These are phyloP conservation scores for Hansenula anomala DNA, from an alignment of 1,139 yeast species.

Conservation along the genomic window DNA sequence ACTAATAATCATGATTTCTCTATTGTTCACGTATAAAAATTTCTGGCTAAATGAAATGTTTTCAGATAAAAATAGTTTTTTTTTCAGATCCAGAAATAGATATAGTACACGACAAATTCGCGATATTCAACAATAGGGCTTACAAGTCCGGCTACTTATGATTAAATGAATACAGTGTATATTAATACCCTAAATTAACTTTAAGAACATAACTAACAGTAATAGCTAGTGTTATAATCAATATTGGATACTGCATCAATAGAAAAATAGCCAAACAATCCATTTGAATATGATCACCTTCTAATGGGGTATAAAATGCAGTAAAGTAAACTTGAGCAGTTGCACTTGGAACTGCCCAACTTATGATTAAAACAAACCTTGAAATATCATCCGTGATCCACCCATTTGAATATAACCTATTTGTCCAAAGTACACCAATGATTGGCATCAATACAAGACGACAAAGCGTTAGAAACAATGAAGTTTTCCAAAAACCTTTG, in stretches of 20 bases:
- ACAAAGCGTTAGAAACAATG: constrained; percentile 38
- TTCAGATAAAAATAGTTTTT: too few relatives aligned
- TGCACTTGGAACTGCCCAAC: constrained; percentile 68
- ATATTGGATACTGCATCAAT: constrained; percentile 54
- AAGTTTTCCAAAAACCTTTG: constrained; percentile 45
- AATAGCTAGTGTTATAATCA: constrained; percentile 60
- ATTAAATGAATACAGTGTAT: too few relatives aligned
- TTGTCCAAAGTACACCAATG: constrained; percentile 55
- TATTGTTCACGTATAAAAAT: too few relatives aligned
- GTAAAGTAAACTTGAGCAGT: constrained; percentile 70
- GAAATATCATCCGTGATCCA: constrained; percentile 48
- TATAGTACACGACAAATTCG: too few relatives aligned
- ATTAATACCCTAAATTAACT: constrained; percentile 19
- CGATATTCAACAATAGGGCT: too few relatives aligned
- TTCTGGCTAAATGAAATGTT: background rate
- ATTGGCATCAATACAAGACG: constrained; percentile 55
- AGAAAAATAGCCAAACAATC: constrained; percentile 65
- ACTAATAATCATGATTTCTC: constrained; percentile 5
- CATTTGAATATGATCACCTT: constrained; percentile 61
- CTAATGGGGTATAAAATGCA: constrained; percentile 63
- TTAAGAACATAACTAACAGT: constrained; percentile 56
- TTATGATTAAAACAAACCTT: constrained; percentile 62
- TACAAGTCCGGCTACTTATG: too few relatives aligned
- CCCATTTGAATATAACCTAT: constrained; percentile 39
- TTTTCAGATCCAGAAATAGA: too few relatives aligned